A percentile compares a stretch with the other conserved stretches of the same genome.
These are phyloP conservation scores for Raddia distichophylla DNA, from an alignment of 176 grass and related monocot genomes.

Conservation along the genomic window DNA sequence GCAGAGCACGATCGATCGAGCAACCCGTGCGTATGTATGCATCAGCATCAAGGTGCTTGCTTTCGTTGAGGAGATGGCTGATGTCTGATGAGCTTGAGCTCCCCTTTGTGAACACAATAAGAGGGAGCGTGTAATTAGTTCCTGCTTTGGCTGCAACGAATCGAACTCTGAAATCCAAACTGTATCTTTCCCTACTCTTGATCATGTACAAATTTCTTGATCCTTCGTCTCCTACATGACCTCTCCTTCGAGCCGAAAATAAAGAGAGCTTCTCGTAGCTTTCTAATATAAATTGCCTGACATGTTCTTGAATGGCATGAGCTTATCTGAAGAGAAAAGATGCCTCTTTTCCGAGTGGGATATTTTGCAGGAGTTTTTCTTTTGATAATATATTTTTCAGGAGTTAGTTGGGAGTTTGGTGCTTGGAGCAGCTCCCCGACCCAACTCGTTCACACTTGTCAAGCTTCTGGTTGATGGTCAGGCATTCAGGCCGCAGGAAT, in stretches of 20 bases:
- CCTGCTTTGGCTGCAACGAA: slow-evolving; percentile 4
- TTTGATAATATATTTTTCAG: too few relatives aligned
- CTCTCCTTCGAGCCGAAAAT: neutral
- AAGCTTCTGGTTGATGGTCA: neutral
- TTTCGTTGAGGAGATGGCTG: neutral
- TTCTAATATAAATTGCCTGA: too few relatives aligned
- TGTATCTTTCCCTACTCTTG: too few relatives aligned
- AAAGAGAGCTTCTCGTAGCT: too few relatives aligned
- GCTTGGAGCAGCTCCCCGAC: neutral
- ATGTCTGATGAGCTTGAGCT: neutral
- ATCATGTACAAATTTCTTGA: neutral
- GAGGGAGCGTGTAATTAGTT: slow-evolving; percentile 21
- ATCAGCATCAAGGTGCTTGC: neutral
- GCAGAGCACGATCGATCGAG: neutral
- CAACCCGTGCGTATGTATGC: neutral
- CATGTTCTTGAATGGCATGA: neutral
- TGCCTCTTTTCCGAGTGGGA: neutral
- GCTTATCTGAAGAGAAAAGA: neutral
- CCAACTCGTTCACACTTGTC: neutral
- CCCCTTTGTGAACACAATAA: slow-evolving; percentile 51
- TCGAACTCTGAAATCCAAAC: neutral
- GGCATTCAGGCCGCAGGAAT: neutral
- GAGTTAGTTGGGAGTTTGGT: slow-evolving; percentile 7
- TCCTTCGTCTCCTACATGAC: neutral
- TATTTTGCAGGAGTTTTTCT: neutral